Evolutionary conservation across 2,329 filamentous ascomycete genomes (phyloP).

Genomic region (Sarocladiaceae sp.): DNA sequence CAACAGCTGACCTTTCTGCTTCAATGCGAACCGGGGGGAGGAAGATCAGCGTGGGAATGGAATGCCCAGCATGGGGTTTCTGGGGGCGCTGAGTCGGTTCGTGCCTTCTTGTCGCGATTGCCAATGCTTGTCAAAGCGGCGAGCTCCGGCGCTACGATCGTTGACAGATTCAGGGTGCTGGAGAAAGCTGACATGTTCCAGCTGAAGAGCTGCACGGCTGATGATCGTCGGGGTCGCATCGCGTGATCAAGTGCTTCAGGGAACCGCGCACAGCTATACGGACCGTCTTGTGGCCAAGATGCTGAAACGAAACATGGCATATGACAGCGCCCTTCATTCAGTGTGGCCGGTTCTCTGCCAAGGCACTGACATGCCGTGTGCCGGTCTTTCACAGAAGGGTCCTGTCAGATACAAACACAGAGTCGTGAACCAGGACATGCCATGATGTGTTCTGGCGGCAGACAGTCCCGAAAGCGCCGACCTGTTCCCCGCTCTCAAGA

Average conservation of each 20-base stretch:
- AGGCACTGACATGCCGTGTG: no score
- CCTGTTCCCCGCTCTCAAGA: not conserved
- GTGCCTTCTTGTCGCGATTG: constrained; percentile 3
- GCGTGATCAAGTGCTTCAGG: not conserved
- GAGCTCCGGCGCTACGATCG: not conserved
- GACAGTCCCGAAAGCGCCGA: constrained; percentile 2
- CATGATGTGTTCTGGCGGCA: not conserved
- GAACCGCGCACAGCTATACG: not conserved
- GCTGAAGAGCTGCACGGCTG: no score
- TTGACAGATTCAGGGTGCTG: not conserved
- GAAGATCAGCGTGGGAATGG: no score
- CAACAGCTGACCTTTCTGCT: not conserved
- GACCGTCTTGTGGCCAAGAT: not conserved
- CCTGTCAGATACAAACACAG: no score
- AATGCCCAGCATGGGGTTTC: not conserved
- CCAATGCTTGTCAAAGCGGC: constrained; percentile 4
- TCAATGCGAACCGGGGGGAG: no score
- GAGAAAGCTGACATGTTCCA: no score
- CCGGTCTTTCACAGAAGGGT: no score
- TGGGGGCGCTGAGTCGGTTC: not conserved
- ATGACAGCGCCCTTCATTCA: not conserved
- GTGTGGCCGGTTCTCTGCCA: not conserved
- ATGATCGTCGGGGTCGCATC: no score
- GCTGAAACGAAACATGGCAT: constrained; percentile 1
- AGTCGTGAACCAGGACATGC: no score